A percentile compares a stretch with the other conserved stretches of the same genome.
Conservation (phyloP, 2,329 filamentous ascomycete genomes). For the Diaporthe humulicola region DNA sequence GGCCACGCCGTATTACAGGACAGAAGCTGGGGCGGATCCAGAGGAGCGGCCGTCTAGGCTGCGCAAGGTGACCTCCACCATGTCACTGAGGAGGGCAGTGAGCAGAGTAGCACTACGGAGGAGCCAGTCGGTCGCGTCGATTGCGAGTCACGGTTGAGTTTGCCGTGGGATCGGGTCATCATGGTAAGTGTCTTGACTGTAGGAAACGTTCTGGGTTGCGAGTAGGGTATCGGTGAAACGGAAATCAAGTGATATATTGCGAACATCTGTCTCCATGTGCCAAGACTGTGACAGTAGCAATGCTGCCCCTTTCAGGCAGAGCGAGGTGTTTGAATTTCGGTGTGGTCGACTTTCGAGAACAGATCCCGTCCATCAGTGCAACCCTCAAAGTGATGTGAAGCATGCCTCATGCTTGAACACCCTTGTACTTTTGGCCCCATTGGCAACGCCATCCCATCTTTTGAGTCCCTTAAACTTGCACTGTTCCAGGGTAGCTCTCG, state of each 20-base stretch:
- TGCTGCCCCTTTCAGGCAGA: constrained; percentile 15
- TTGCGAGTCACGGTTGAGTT: constrained; percentile 3
- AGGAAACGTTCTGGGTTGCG: constrained; percentile 25
- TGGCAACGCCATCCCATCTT: constrained; percentile 19
- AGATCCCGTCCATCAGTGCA: constrained; percentile 12
- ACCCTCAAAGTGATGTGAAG: constrained; percentile 9
- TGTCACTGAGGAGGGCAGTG: constrained; percentile 30
- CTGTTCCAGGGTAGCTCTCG: neutral
- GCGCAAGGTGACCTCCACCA: constrained; percentile 24
- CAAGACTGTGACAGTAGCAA: constrained; percentile 28
- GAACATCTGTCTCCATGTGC: constrained; percentile 1
- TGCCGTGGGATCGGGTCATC: neutral
- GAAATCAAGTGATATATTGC: constrained; percentile 17
- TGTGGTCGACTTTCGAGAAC: constrained; percentile 15
- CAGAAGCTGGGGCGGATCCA: neutral
- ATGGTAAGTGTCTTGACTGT: neutral
- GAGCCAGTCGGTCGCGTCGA: constrained; percentile 18
- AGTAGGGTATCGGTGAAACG: constrained; percentile 1
- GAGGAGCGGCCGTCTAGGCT: constrained; percentile 2
- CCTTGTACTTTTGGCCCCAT: neutral
- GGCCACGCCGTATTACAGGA: constrained; percentile 19
- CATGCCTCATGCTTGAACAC: constrained; percentile 24
- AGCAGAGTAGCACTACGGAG: constrained; percentile 29
- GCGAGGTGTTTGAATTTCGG: neutral
- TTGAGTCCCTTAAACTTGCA: constrained; percentile 4